phyloP scores from a whole-genome alignment of 768 basidiomycete genomes.

The Suillus subluteus region DNA sequence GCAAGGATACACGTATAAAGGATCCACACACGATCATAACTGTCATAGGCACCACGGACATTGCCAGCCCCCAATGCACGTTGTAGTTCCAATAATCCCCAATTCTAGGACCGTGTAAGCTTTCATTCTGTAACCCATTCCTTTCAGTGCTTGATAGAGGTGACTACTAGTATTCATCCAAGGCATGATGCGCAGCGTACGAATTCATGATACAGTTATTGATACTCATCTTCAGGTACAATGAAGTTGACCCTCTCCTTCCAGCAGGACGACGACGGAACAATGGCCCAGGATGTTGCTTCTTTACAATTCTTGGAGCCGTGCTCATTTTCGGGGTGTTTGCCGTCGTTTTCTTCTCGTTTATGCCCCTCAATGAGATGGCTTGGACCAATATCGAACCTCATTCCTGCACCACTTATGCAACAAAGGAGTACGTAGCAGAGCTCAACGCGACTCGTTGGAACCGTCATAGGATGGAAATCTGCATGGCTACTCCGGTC shows the following conservation, averaged over 20 bases:
- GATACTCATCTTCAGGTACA: background rate
- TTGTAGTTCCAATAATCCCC: background rate
- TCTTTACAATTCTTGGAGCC: constrained; percentile 4
- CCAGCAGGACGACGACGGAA: background rate
- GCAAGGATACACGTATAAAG: background rate
- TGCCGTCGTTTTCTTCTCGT: background rate
- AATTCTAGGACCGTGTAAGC: background rate
- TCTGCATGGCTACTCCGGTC: constrained; percentile 26
- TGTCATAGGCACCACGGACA: background rate
- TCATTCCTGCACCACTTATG: constrained; percentile 31
- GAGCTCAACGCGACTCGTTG: constrained; percentile 34
- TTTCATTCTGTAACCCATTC: background rate
- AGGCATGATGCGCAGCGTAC: background rate
- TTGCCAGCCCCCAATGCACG: background rate
- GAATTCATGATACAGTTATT: background rate
- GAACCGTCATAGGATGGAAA: constrained; percentile 20
- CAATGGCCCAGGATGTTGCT: constrained; percentile 4
- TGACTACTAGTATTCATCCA: background rate
- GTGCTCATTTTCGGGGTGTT: background rate
- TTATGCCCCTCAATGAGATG: constrained; percentile 6
- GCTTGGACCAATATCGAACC: constrained; percentile 21
- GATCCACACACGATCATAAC: background rate
- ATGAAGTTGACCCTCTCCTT: constrained; percentile 1
- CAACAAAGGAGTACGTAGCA: constrained; percentile 33
- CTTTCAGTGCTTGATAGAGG: background rate